Percentiles rank a stretch among this genome's conserved stretches.
These are phyloP conservation scores for Xylariales sp. DNA, from an alignment of 2,329 filamentous ascomycete species.

Conservation along the genomic window DNA sequence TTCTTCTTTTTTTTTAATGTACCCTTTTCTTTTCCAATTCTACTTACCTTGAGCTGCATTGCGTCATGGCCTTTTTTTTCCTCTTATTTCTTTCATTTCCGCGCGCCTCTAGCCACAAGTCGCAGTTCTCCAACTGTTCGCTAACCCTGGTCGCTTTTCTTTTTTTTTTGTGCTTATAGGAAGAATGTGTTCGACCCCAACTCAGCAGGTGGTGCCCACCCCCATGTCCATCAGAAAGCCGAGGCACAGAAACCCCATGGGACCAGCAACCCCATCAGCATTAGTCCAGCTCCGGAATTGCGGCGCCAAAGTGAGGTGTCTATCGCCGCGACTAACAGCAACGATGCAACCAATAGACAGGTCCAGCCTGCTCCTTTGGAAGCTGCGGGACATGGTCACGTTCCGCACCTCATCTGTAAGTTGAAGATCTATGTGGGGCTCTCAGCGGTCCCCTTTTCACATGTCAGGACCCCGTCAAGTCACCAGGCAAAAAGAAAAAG, in stretches of 20 bases:
- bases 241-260: conserved; percentile 37
- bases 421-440: conserved; percentile 12
- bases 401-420: conserved; percentile 46
- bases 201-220: conserved; percentile 15
- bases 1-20: not conserved
- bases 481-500: conserved; percentile 8
- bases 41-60: too few species aligned
- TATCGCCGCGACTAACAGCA: conserved; percentile 15
- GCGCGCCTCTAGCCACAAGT: too few species aligned
- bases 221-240: conserved; percentile 26
- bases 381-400: conserved; percentile 34
- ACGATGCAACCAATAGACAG: conserved; percentile 18
- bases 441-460: conserved; percentile 16
- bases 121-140: conserved; percentile 4
- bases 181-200: conserved; percentile 25
- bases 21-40: too few species aligned
- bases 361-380: conserved; percentile 11
- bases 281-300: conserved; percentile 22
- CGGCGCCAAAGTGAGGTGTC: conserved; percentile 19
- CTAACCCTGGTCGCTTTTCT: conserved; percentile 17
- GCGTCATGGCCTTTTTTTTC: too few species aligned
- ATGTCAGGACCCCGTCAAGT: conserved; percentile 16
- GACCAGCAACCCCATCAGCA: conserved; percentile 27
- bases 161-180: too few species aligned
- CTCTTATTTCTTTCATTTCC: too few species aligned